Base-by-base conservation (phyloP, 768 basidiomycete genomes). In the Pleurotus salmoneostramineus region DNA sequence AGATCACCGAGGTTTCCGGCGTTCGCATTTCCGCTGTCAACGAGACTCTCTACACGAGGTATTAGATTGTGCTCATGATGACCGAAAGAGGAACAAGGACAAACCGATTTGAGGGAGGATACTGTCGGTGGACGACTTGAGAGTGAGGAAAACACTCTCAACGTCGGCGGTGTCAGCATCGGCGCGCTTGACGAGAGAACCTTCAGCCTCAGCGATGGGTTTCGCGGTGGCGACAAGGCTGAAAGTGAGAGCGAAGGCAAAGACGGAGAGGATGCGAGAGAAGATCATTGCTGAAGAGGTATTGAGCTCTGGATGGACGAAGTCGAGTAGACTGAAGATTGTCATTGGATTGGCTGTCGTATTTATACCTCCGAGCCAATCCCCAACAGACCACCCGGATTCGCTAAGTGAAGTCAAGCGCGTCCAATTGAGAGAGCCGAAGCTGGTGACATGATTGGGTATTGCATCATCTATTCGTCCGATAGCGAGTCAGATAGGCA, bases 41-140 rank as follows among this genome's bases (percentile, higher is more conserved):
- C 52, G 33, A 64, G 36, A 33, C 56, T n/a, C 21, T 60, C 60
- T 62, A 49, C 3, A 15, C 7, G 15, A 56, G 37, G 5, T 40
- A 27, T 27, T n/a, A 47, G 3, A 56, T 34, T 4, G 31, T 27
- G 47, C 17, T 44, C 21, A 27, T 6, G 43, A 15, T 3, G 42
- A 5, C 46, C 11, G 47, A 34, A 21, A n/a, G 40, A 12, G 7
- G 31, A 21, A 10, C 8, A 21, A 21, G 17, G 11, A 50, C 65
- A 42, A 34, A 68, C 65, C 43, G 50, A 69, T 68, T 48, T 66
- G 59, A 15, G 61, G 60, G 33, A 68, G 63, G 45, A 64, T 64
- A 6, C 58, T 3, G 56, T 59, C 60, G 17, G 62, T 62, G 45
- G 63, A 34, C 55, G 57, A 52, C 59, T 67, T 60, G 51, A 68